Conservation (phyloP, 495 filamentous ascomycete species). For the Tuber indicum region DNA sequence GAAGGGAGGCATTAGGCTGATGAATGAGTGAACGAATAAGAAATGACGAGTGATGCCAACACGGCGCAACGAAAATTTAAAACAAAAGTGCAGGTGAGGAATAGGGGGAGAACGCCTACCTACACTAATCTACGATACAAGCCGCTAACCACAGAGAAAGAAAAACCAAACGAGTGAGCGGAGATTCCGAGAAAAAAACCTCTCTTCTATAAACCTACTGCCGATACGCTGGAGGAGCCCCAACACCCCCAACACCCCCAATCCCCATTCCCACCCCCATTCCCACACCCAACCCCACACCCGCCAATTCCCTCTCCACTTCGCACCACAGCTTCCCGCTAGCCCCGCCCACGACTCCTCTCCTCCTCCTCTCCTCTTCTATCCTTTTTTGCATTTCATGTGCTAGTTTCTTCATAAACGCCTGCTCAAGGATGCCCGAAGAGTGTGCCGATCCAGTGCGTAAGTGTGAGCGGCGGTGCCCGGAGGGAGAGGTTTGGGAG, state of each 20-base stretch:
- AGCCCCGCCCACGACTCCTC: conserved; percentile 41
- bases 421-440: conserved; percentile 66
- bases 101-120: background rate
- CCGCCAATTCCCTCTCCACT: conserved; percentile 44
- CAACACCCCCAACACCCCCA: background rate
- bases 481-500: conserved; percentile 24
- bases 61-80: background rate
- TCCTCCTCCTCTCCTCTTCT: conserved; percentile 59
- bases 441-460: conserved; percentile 39
- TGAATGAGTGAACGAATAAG: background rate
- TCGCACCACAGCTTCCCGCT: conserved; percentile 43
- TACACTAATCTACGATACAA: background rate
- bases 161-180: background rate
- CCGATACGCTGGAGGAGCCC: conserved; percentile 41
- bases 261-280: background rate
- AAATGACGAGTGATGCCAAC: background rate
- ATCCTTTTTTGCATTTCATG: conserved; percentile 80
- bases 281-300: conserved; percentile 43
- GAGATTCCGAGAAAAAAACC: background rate
- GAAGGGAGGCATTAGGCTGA: background rate
- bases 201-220: background rate
- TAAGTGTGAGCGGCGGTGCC: conserved; percentile 23
- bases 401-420: conserved; percentile 86
- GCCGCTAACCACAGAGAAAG: background rate
- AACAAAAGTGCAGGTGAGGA: background rate